phyloP scores from a whole-genome alignment of 208 protist genomes.

The Leishmania amazonensis region DNA sequence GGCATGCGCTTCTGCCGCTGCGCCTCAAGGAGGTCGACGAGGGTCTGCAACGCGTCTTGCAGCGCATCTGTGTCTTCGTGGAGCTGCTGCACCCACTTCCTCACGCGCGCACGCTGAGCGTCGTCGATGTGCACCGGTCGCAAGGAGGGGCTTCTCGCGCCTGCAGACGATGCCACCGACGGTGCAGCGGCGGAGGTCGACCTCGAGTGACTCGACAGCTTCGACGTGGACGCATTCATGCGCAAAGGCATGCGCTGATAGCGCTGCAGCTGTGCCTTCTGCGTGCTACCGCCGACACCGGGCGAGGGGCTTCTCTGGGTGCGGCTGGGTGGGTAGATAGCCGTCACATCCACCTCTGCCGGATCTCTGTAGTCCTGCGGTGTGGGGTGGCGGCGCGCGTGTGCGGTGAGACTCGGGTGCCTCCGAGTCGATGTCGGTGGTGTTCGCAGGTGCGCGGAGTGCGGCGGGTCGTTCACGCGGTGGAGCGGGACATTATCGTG shows the following conservation, averaged over 20 bases:
- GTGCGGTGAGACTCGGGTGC: not conserved
- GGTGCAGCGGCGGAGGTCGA: not conserved
- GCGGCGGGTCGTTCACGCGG: not conserved
- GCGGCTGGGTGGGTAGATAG: constrained; percentile 19
- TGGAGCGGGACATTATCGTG: not conserved
- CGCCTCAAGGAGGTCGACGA: constrained; percentile 63
- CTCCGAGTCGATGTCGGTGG: not conserved
- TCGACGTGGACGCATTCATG: not conserved
- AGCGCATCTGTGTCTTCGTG: constrained; percentile 51
- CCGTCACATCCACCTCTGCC: constrained; percentile 22
- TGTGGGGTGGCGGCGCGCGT: not conserved
- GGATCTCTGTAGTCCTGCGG: constrained; percentile 6
- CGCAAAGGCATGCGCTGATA: not conserved
- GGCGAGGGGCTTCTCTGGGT: constrained; percentile 11
- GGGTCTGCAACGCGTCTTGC: constrained; percentile 61
- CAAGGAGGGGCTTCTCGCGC: constrained; percentile 1
- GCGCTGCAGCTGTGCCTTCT: not conserved
- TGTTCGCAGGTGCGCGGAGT: not conserved
- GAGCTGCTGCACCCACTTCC: constrained; percentile 52
- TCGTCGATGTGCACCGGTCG: constrained; percentile 35
- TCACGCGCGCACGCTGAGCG: constrained; percentile 30
- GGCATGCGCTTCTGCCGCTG: constrained; percentile 36
- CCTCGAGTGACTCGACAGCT: not conserved
- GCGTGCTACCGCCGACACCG: not conserved
- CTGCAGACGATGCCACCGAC: not conserved